phyloP scores from a whole-genome alignment of 306 rosid genomes.

The Fragaria nilgerrensis region DNA sequence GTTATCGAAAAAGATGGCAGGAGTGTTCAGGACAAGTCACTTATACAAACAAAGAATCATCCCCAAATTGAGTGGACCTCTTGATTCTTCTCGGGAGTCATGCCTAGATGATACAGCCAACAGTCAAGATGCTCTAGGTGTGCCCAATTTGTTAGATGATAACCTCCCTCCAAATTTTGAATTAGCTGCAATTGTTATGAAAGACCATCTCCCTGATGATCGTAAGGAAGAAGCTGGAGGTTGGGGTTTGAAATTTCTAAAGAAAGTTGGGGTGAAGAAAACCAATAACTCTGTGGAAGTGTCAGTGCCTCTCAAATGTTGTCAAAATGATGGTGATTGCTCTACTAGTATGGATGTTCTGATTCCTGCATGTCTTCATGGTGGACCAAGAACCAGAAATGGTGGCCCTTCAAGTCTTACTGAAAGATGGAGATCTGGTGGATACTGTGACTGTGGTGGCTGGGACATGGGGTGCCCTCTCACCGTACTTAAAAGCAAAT shows the following conservation, averaged over 20 bases:
- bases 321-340: conserved; percentile 48
- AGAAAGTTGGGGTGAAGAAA: conserved; percentile 53
- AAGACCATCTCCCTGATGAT: conserved; percentile 54
- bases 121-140: conserved; percentile 25
- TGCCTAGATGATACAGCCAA: conserved; percentile 15
- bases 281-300: conserved; percentile 16
- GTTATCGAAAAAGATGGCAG: conserved; percentile 60
- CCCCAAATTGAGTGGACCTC: conserved; percentile 45
- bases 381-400: conserved; percentile 75
- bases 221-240: conserved; percentile 61
- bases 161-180: conserved; percentile 71
- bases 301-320: conserved; percentile 37
- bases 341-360: conserved; percentile 64
- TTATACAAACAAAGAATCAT: conserved; percentile 51
- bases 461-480: conserved; percentile 98
- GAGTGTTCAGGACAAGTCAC: conserved; percentile 55
- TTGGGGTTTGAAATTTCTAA: conserved; percentile 94
- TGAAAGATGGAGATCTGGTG: conserved; percentile 90
- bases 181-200: conserved; percentile 74
- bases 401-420: conserved; percentile 82
- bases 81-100: conserved; percentile 51
- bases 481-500: conserved; percentile 58
- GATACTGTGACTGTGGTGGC: conserved; percentile 95
- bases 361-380: conserved; percentile 87
- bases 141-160: conserved; percentile 34